phyloP scores from a whole-genome alignment of 495 filamentous ascomycete species.

The Penicillium riverlandense region DNA sequence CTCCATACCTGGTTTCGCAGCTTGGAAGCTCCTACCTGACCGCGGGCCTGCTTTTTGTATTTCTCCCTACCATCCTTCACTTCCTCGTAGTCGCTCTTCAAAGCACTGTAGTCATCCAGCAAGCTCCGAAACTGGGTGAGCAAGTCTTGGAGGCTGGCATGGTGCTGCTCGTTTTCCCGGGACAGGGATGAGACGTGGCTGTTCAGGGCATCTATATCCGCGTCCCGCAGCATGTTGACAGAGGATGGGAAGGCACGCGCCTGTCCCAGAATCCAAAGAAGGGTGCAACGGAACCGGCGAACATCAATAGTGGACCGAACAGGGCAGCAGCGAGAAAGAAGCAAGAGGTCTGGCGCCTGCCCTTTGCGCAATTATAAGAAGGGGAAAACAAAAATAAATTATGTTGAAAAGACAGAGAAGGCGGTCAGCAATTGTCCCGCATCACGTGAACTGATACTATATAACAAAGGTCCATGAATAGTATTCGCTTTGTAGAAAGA shows the following conservation, averaged over 20 bases:
- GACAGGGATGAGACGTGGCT: constrained; percentile 19
- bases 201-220: constrained; percentile 30
- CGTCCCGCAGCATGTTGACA: constrained; percentile 29
- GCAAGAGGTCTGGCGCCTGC: no score
- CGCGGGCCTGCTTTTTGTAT: constrained; percentile 45
- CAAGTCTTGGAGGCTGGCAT: constrained; percentile 29
- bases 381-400: constrained; percentile 5
- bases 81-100: constrained; percentile 52
- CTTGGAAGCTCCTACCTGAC: constrained; percentile 27
- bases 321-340: no score
- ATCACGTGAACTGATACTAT: constrained; percentile 2
- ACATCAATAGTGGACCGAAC: constrained; percentile 8
- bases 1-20: background rate
- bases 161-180: constrained; percentile 23
- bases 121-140: constrained; percentile 33
- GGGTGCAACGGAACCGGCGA: background rate
- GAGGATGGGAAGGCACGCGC: constrained; percentile 15
- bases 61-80: constrained; percentile 46
- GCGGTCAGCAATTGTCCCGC: constrained; percentile 5
- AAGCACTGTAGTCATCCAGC: constrained; percentile 41
- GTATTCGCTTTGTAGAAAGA: no score
- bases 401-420: constrained; percentile 7
- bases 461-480: no score
- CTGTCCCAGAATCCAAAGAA: constrained; percentile 8
- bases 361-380: background rate